Conservation (phyloP, 2,329 filamentous ascomycete genomes). For the Canariomyces notabilis region DNA sequence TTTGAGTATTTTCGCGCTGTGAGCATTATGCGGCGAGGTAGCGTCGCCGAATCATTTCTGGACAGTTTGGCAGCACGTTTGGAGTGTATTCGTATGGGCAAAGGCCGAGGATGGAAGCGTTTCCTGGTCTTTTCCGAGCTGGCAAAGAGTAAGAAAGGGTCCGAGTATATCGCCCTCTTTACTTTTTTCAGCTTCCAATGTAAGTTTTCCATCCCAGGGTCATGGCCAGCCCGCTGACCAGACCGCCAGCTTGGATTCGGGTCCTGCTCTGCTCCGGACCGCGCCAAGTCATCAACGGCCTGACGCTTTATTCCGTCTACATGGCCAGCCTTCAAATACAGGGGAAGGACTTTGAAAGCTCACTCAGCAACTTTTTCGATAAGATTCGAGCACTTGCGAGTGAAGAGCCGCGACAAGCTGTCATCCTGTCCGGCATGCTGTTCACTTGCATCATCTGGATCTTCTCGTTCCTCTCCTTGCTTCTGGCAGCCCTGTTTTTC, state of each 20-base stretch:
- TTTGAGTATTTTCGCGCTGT: conserved; percentile 77
- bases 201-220: conserved; percentile 34
- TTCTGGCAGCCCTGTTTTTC: conserved; percentile 74
- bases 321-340: conserved; percentile 64
- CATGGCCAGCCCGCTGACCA: conserved; percentile 15
- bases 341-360: conserved; percentile 51
- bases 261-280: conserved; percentile 88
- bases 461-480: conserved; percentile 68
- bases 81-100: conserved; percentile 72
- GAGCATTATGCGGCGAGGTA: conserved; percentile 75
- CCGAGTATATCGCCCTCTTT: conserved; percentile 85
- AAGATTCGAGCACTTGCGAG: conserved; percentile 72
- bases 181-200: conserved; percentile 75
- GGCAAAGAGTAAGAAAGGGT: conserved; percentile 86
- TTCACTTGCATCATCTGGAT: conserved; percentile 90
- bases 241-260: conserved; percentile 69
- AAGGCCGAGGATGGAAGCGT: conserved; percentile 74
- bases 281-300: conserved; percentile 81
- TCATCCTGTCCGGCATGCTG: conserved; percentile 84
- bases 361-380: conserved; percentile 71
- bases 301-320: conserved; percentile 84
- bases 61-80: conserved; percentile 80
- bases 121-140: conserved; percentile 91
- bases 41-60: conserved; percentile 86
- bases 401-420: conserved; percentile 69